phyloP scores from a whole-genome alignment of 2,329 filamentous ascomycete species.

The Fusarium tuaranense region DNA sequence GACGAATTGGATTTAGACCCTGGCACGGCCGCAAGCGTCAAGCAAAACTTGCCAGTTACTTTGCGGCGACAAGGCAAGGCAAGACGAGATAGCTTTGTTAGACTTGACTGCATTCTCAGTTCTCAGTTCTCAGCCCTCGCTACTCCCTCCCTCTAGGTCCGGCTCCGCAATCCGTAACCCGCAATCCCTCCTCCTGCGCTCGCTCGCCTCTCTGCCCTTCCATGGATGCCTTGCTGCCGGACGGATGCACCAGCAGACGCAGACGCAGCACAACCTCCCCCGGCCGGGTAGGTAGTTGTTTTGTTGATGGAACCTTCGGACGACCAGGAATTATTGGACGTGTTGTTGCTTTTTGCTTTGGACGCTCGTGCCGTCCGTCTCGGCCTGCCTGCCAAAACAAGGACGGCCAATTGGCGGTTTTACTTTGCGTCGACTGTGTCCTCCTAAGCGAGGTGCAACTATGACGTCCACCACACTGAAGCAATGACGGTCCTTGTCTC shows the following conservation, averaged over 20 bases:
- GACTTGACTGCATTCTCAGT: slow-evolving; percentile 10
- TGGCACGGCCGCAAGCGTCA: slow-evolving; percentile 31
- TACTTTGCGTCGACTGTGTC: background rate
- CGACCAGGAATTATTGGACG: background rate
- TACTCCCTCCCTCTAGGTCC: background rate
- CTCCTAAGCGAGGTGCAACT: slow-evolving; percentile 6
- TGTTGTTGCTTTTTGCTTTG: slow-evolving; percentile 2
- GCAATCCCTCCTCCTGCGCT: background rate
- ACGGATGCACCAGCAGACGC: background rate
- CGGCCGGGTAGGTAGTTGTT: too few relatives aligned
- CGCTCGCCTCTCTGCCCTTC: background rate
- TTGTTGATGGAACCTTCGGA: background rate
- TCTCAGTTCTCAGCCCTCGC: slow-evolving; percentile 13
- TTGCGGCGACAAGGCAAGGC: slow-evolving; percentile 6
- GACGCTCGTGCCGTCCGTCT: slow-evolving; percentile 4
- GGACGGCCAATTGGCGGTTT: background rate
- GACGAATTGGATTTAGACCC: slow-evolving; percentile 44
- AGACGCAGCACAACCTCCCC: background rate
- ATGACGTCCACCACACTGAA: slow-evolving; percentile 5
- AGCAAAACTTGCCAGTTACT: slow-evolving; percentile 23
- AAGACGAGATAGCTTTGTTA: slow-evolving; percentile 19
- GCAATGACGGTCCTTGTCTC: slow-evolving; percentile 6
- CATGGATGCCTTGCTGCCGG: background rate
- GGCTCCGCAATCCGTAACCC: slow-evolving; percentile 9
- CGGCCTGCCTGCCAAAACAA: background rate